Percentiles rank a stretch among this genome's conserved stretches.
Conservation (phyloP, 1,284 basidiomycete genomes). For the Boletus sp. region DNA sequence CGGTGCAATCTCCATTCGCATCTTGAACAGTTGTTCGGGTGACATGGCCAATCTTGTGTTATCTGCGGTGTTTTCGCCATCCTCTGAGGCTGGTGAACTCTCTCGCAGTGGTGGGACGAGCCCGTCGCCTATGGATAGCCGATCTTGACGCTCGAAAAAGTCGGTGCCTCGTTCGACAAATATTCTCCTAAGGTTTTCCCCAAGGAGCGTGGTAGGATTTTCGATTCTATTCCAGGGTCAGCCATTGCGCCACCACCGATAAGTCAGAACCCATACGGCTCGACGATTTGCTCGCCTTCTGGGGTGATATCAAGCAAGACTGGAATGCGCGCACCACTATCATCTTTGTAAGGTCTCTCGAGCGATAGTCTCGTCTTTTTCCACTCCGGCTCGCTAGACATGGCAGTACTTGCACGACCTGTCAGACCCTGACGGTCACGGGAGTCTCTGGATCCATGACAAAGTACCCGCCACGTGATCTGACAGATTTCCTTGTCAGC, state of each 20-base stretch:
- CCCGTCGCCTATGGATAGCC: constrained; percentile 22
- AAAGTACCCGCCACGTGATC: constrained; percentile 28
- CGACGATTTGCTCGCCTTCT: constrained; percentile 64
- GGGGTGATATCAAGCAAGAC: constrained; percentile 64
- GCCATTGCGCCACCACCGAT: constrained; percentile 12
- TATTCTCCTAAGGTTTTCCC: constrained; percentile 62
- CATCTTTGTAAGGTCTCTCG: constrained; percentile 75
- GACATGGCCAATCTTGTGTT: constrained; percentile 51
- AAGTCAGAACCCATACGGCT: constrained; percentile 49
- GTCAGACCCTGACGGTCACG: too few relatives aligned
- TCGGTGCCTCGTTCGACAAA: constrained; percentile 68
- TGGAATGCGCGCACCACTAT: constrained; percentile 57
- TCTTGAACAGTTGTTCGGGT: constrained; percentile 65
- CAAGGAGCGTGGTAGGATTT: constrained; percentile 50
- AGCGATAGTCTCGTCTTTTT: constrained; percentile 62
- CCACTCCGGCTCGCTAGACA: constrained; percentile 42
- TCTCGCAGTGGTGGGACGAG: constrained; percentile 24
- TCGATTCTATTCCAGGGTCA: constrained; percentile 40
- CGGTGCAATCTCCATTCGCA: constrained; percentile 65
- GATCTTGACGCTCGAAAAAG: constrained; percentile 62
- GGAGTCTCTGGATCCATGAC: not conserved
- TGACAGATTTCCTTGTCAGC: constrained; percentile 4
- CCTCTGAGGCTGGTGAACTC: constrained; percentile 25
- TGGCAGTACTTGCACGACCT: too few relatives aligned
- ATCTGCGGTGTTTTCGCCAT: constrained; percentile 32